Evolutionary conservation across 2,329 filamentous ascomycete species (phyloP).

Genomic region (Diaporthe citrichinensis): DNA sequence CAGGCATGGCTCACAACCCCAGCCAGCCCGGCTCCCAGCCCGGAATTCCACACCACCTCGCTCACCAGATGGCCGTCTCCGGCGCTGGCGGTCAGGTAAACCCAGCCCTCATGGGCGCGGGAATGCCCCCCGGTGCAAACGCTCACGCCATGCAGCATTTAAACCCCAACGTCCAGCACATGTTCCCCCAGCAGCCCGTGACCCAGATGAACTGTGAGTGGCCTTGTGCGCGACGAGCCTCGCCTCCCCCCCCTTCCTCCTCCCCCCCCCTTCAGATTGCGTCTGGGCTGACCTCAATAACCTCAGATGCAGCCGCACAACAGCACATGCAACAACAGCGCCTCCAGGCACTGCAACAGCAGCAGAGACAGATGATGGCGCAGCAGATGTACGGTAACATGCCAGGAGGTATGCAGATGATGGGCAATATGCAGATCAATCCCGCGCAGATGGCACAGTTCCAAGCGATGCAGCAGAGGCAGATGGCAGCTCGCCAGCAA

Average conservation of each 20-base stretch:
- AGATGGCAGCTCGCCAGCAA: slow-evolving; percentile 42
- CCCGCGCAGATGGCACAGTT: slow-evolving; percentile 54
- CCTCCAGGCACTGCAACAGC: slow-evolving; percentile 64
- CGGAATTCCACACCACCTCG: slow-evolving; percentile 76
- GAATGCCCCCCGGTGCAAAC: slow-evolving; percentile 80
- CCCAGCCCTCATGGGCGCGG: slow-evolving; percentile 77
- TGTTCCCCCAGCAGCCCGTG: slow-evolving; percentile 70
- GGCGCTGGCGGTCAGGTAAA: slow-evolving; percentile 80
- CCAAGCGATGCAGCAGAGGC: slow-evolving; percentile 47
- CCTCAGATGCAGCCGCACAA: slow-evolving; percentile 46
- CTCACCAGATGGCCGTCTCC: slow-evolving; percentile 78
- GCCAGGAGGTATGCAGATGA: slow-evolving; percentile 65
- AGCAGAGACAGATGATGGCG: slow-evolving; percentile 67
- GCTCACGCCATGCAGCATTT: slow-evolving; percentile 81
- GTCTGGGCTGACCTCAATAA: slow-evolving; percentile 45
- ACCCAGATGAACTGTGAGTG: slow-evolving; percentile 54
- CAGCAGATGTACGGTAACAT: slow-evolving; percentile 68
- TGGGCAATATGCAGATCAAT: slow-evolving; percentile 58
- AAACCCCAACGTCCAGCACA: slow-evolving; percentile 71
- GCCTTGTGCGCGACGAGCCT: slow-evolving; percentile 34
- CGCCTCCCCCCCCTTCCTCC: slow-evolving; percentile 1
- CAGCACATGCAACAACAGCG: slow-evolving; percentile 69
- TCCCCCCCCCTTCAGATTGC: background rate
- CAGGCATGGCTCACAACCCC: slow-evolving; percentile 76
- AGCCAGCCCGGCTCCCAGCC: slow-evolving; percentile 78